These are phyloP conservation scores for Microsporum ferrugineum DNA, from an alignment of 2,329 filamentous ascomycete species.

Conservation along the genomic window DNA sequence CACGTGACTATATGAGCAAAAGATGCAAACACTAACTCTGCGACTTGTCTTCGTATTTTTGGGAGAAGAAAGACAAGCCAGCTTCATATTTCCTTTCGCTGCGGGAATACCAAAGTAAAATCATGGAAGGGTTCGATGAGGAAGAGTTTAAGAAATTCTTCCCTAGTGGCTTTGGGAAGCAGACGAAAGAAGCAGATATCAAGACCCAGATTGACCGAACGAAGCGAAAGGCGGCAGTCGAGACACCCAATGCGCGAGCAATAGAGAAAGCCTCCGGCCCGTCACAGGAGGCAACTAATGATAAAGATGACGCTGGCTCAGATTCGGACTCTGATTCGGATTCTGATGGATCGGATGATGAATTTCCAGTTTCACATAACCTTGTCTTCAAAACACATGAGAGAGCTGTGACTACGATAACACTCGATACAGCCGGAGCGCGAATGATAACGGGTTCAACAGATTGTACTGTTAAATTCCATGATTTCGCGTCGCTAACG, in stretches of 20 bases:
- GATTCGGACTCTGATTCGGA: conserved; percentile 45
- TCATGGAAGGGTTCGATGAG: conserved; percentile 36
- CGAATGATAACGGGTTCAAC: conserved; percentile 81
- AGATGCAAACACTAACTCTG: too few species aligned
- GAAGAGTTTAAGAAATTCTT: conserved; percentile 49
- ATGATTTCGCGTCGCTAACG: conserved; percentile 93
- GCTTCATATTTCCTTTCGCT: not conserved
- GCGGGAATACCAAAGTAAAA: not conserved
- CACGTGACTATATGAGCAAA: too few species aligned
- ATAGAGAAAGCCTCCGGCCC: conserved; percentile 8
- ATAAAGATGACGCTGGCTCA: conserved; percentile 22
- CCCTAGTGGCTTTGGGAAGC: conserved; percentile 76
- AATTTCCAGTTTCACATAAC: conserved; percentile 87
- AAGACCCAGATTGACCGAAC: conserved; percentile 70
- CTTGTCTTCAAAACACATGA: conserved; percentile 87
- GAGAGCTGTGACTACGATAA: conserved; percentile 69
- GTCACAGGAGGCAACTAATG: conserved; percentile 13
- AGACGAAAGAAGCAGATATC: conserved; percentile 59
- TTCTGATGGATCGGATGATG: conserved; percentile 63
- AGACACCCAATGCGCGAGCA: conserved; percentile 8
- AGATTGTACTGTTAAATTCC: conserved; percentile 82
- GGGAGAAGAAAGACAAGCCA: not conserved
- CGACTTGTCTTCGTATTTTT: too few species aligned
- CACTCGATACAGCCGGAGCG: conserved; percentile 73
- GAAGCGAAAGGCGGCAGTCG: conserved; percentile 41